Evolutionary conservation across 257 asterid genomes (phyloP).

Genomic region (Penstemon newberryi): DNA sequence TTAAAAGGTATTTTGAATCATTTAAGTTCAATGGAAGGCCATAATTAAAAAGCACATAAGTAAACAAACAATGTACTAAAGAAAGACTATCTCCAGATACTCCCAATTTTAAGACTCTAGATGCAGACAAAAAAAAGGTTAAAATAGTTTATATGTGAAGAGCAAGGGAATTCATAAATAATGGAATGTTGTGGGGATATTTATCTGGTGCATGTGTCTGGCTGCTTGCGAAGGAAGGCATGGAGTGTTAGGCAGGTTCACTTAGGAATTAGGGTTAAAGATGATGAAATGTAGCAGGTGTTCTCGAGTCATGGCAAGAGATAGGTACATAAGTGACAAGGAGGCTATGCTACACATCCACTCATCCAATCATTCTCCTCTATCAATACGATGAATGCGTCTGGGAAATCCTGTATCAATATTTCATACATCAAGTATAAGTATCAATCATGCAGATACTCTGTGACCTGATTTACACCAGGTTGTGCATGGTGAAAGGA

Average conservation of each 20-base stretch:
- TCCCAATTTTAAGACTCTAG: constrained; percentile 8
- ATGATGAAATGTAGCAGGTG: too few species aligned
- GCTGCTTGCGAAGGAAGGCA: background rate
- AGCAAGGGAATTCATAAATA: background rate
- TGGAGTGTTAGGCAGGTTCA: too few species aligned
- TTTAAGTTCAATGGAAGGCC: background rate
- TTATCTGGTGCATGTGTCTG: background rate
- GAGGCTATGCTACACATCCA: too few species aligned
- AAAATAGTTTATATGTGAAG: constrained; percentile 8
- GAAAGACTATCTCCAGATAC: constrained; percentile 6
- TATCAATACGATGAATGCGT: too few species aligned
- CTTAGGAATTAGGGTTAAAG: too few species aligned
- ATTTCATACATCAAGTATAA: background rate
- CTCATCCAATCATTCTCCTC: too few species aligned
- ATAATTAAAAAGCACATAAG: background rate
- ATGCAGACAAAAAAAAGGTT: background rate
- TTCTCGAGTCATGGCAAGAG: too few species aligned
- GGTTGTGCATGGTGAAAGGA: background rate
- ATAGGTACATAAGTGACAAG: too few species aligned
- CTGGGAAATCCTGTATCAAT: too few species aligned
- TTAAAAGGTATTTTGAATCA: too few species aligned
- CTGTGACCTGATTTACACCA: background rate
- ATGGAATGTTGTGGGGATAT: constrained; percentile 5
- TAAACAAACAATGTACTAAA: background rate
- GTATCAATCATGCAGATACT: background rate